Evolutionary conservation across 495 filamentous ascomycete species (phyloP).

Genomic region (Hypoxylon trugodes): DNA sequence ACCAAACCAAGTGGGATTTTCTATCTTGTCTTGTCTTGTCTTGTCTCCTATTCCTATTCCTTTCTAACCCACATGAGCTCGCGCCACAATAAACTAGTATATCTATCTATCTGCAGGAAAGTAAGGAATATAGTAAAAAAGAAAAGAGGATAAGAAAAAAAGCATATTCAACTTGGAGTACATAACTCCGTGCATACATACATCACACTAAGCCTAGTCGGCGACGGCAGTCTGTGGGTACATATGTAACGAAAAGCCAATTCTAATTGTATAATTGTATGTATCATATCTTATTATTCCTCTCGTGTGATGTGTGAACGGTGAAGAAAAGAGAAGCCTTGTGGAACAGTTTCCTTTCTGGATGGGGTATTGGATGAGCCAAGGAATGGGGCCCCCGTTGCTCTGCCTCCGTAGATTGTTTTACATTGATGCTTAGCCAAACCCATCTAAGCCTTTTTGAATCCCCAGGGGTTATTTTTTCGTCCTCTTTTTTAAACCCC

Average conservation of each 20-base stretch:
- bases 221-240: constrained; percentile 8
- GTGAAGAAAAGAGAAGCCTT: constrained; percentile 38
- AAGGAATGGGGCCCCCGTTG: constrained; percentile 39
- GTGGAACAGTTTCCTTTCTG: constrained; percentile 33
- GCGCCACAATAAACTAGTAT: constrained; percentile 13
- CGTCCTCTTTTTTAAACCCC: background rate
- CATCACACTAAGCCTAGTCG: too few species aligned
- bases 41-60: background rate
- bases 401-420: constrained; percentile 42
- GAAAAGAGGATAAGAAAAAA: background rate
- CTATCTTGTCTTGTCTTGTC: constrained; percentile 4
- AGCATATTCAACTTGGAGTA: background rate
- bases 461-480: background rate
- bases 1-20: constrained; percentile 19
- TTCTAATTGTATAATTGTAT: too few species aligned
- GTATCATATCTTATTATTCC: too few species aligned
- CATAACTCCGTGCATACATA: constrained; percentile 4
- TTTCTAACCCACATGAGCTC: constrained; percentile 21
- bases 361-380: constrained; percentile 26
- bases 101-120: too few species aligned
- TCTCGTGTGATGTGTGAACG: too few species aligned
- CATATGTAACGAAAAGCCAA: too few species aligned
- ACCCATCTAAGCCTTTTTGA: constrained; percentile 22
- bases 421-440: constrained; percentile 44
- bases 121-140: too few species aligned